Percentiles rank a stretch among this genome's conserved stretches.
Conservation (phyloP, 805 yeast species). For the Candida qinlingensis region DNA sequence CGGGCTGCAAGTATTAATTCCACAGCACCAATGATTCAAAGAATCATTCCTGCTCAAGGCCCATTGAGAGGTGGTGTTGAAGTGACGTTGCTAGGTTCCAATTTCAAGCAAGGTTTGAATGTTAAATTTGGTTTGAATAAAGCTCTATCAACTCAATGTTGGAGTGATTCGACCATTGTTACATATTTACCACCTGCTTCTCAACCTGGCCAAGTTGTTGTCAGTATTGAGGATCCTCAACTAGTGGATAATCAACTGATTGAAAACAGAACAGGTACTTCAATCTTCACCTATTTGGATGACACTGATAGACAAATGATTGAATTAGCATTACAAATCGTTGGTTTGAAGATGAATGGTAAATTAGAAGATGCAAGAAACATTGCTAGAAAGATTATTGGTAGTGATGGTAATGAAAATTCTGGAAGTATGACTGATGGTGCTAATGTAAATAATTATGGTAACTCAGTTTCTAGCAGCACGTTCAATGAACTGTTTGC, state of each 20-base stretch:
- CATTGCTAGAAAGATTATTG: conserved; percentile 87
- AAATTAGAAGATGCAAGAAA: conserved; percentile 90
- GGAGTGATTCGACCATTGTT: conserved; percentile 93
- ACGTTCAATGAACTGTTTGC: conserved; percentile 4
- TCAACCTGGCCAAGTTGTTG: conserved; percentile 86
- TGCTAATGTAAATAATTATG: conserved; percentile 12
- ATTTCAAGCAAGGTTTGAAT: conserved; percentile 74
- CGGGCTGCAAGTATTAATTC: conserved; percentile 7
- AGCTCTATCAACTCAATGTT: conserved; percentile 85
- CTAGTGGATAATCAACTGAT: conserved; percentile 10
- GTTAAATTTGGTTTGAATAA: conserved; percentile 83
- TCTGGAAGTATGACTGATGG: conserved; percentile 3
- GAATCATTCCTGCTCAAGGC: conserved; percentile 93
- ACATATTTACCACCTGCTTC: conserved; percentile 91
- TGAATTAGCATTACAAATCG: conserved; percentile 93
- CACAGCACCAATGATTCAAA: conserved; percentile 43
- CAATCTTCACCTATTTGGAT: conserved; percentile 83
- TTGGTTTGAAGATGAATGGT: conserved; percentile 96
- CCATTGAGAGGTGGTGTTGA: conserved; percentile 96
- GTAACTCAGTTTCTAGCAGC: conserved; percentile 4
- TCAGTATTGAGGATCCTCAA: conserved; percentile 63
- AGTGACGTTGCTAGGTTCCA: conserved; percentile 82
- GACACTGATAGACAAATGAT: conserved; percentile 93
- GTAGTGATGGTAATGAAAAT: conserved; percentile 35
- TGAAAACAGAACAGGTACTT: conserved; percentile 20